phyloP scores from a whole-genome alignment of 1,139 yeast genomes.

The Pichia sp. region DNA sequence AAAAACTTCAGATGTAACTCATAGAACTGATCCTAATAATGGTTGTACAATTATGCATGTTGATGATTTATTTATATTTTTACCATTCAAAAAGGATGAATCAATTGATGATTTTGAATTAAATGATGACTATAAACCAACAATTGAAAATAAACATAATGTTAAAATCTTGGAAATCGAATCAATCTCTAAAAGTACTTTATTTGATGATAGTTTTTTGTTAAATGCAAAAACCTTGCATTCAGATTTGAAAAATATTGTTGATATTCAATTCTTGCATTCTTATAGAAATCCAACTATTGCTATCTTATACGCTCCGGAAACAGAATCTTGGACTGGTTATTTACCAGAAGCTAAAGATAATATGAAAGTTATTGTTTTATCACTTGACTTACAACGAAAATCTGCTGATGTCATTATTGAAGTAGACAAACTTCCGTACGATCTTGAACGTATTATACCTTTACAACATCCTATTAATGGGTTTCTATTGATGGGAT shows the following conservation, averaged over 20 bases:
- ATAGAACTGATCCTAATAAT: constrained; percentile 61
- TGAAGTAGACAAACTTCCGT: constrained; percentile 62
- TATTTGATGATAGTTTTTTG: constrained; percentile 49
- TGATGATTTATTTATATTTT: constrained; percentile 65
- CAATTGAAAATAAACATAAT: constrained; percentile 5
- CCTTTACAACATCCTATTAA: constrained; percentile 65
- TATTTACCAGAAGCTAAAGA: constrained; percentile 56
- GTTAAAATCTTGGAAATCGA: constrained; percentile 18
- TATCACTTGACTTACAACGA: constrained; percentile 61
- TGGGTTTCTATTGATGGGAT: constrained; percentile 58
- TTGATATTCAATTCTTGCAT: constrained; percentile 62
- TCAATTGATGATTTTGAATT: constrained; percentile 39
- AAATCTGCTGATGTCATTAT: constrained; percentile 63
- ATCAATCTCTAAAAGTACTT: constrained; percentile 30
- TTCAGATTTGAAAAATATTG: constrained; percentile 51
- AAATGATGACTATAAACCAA: constrained; percentile 26
- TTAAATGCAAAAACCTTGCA: constrained; percentile 54
- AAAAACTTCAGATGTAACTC: constrained; percentile 37
- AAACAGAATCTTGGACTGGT: constrained; percentile 73
- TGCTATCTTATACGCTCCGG: constrained; percentile 58
- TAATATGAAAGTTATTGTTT: constrained; percentile 47
- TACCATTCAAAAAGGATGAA: constrained; percentile 57
- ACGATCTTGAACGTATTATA: constrained; percentile 59
- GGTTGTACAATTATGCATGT: constrained; percentile 61
- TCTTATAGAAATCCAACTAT: constrained; percentile 78